Base-by-base conservation (phyloP, 768 basidiomycete species). In the Tremella mesenterica region DNA sequence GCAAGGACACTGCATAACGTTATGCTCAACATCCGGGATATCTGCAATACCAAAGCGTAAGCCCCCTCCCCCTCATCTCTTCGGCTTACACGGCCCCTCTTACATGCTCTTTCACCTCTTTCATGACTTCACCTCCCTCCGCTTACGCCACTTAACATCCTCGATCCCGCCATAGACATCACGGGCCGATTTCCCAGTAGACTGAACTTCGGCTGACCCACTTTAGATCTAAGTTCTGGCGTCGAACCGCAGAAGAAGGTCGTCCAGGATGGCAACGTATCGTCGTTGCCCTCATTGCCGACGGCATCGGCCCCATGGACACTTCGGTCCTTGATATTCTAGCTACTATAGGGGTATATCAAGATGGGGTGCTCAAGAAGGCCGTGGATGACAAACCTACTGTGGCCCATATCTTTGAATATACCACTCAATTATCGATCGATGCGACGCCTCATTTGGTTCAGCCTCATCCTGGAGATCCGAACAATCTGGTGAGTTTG, bases 321-420 rank as follows among this genome's bases (percentile, higher is more conserved):
- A 95, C 95, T 57, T 63, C 59, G n/a, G 73, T 91, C 3, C 77
- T 93, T 51, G 89, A 92, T 76, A 65, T 92, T 60, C 77, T 93
- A 36, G 87, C 88, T 5, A 92, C 90, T 4, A 79, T 92, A 25
- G 90, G 90, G 27, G 86, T 89, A 4, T 93, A 93, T 67, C 90
- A 93, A 74, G 90, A 93, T 69, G 90, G 88, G 69, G 79, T 93
- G 57, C 90, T 92, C 85, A 91, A 91, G 76, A 92, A 89, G 73
- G 63, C 73, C 14, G 67, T 75, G 7, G 71, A 95, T 70, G 83
- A 81, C 54, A 89, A 93, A 73, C 81, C 88, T 56, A 88, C 85
- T 10, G 84, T 88, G 33, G 93, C 86, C 14, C 92, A 96, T 69
- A 88, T 97, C 56, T 97, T 96, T 66, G 91, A 95, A 88, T 99